Conservation (phyloP, 2,329 filamentous ascomycete species). For the Monascus ruber region DNA sequence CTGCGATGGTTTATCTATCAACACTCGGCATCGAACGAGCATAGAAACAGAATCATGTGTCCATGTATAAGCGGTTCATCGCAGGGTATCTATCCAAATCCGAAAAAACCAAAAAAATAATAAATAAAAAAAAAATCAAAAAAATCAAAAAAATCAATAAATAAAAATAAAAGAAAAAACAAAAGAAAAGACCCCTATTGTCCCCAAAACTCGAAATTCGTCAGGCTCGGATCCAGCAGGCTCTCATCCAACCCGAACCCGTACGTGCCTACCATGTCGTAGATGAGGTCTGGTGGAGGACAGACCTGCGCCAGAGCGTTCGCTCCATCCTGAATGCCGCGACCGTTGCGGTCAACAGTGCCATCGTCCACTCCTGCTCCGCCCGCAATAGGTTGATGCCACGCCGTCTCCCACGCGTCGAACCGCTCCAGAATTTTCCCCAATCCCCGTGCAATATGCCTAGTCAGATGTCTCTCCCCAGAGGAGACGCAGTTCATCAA, state of each 20-base stretch:
- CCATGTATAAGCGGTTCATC: too few relatives aligned
- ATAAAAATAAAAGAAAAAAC: too few relatives aligned
- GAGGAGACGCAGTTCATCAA: conserved; percentile 30
- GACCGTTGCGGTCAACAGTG: conserved; percentile 7
- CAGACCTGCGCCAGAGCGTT: conserved; percentile 32
- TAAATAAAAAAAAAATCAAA: too few relatives aligned
- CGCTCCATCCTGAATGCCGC: conserved; percentile 27
- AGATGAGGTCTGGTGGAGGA: conserved; percentile 30
- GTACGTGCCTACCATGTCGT: conserved; percentile 34
- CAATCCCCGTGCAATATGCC: conserved; percentile 30
- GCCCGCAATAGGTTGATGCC: conserved; percentile 8
- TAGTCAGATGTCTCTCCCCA: conserved; percentile 30
- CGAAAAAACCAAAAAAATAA: too few relatives aligned
- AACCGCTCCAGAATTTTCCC: conserved; percentile 32
- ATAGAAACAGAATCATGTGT: too few relatives aligned
- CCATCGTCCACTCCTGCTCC: conserved; percentile 4
- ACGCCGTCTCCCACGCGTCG: conserved; percentile 27
- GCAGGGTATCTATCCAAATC: too few relatives aligned
- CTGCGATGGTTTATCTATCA: too few relatives aligned
- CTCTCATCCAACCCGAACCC: conserved; percentile 32
- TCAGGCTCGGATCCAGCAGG: conserved; percentile 30
- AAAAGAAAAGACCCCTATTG: conserved; percentile 9
- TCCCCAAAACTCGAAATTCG: conserved; percentile 29
- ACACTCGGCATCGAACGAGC: too few relatives aligned
- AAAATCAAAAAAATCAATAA: too few relatives aligned